Evolutionary conservation across 1,284 basidiomycete genomes (phyloP), one percentile per base, ranked within the genome.

Genomic region (Pascua sp.): DNA sequence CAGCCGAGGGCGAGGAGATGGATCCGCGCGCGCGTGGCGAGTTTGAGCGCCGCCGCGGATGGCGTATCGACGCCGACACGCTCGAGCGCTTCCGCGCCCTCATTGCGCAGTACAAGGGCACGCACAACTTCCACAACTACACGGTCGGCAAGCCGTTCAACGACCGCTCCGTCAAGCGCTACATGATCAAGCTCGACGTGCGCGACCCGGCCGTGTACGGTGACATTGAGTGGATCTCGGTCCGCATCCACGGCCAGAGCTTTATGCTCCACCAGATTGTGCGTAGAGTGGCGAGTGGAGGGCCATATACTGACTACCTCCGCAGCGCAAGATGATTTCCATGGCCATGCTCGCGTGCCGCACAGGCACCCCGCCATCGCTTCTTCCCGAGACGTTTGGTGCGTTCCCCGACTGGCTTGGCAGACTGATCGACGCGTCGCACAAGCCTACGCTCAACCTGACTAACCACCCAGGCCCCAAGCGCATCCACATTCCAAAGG

Each of bases 251-350:
- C 69, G 96, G 95, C 0, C 96, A 98, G 76, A 94, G 91, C 66
- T 99, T 99, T 76, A 98, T 99, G 96, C 79, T 98, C 56, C 95
- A 99, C 76, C 95, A 98, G 70, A 83, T 85, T 63, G 81, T 82
- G 65, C 63, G 78, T 62, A 11, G 24, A 3, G 24, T 32, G 24
- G 24, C 24, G 24, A 32, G 24, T 4, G 4, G 24, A 32, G 7
- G 3, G 24, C 24, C 24, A 7, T 32, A 32, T 11, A 18, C 53
- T 59, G 18, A 55, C 13, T 32, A 32, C 51, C 37, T 12, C 9
- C 11, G 5, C 72, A 96, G 93, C 88, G 96, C 53, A 98, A 98
- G 80, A 99, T 99, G 96, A 91, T 98, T 78, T 86, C 89, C 1
- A 82, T 87, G 41, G 81, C 95, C 11, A 86, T 98, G 39, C 81